Base-by-base conservation (phyloP, 2,329 filamentous ascomycete genomes). In the Fusarium brachygibbosum region DNA sequence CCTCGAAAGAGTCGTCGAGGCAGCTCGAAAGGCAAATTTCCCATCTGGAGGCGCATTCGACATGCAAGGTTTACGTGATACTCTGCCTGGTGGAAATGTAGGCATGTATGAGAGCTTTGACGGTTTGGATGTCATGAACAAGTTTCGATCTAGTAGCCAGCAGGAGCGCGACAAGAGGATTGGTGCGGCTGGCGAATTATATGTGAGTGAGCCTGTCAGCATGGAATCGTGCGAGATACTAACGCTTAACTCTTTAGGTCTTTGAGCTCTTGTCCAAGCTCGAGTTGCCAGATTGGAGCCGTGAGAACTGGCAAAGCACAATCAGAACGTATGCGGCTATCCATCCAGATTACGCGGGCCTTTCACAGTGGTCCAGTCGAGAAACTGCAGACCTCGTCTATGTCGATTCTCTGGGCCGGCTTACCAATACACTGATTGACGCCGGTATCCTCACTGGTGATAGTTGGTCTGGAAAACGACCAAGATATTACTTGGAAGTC, bases 401-500 rank as follows among this genome's bases (percentile, higher is more conserved):
- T 14, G 0, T 11, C 14, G 64, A 74, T 49, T 23, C 28, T 3
- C 11, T 44, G 8, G 71, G 71, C 2, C 23, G 35, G 1, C 46
- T 74, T 11, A 73, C 71, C 3, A 3, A 32, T 13, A 49, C 25
- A 0, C 44, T 74, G 13, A 61, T 70, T 17, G 63, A 45, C 6
- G 49, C 55, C 19, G 61, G 60, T 3, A 51, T 68, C 9, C 59
- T 74, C 2, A 32, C 11, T 16, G 8, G 25, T 31, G 58, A 58
- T 6, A 63, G 58, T n/a, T 73, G 72, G 70, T n/a, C 63, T 41
- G 32, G 17, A 6, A 61, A 49, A 17, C 51, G 40, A 8, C 82
- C 78, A 3, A 74, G 75, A 19, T 86, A 84, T 66, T 83, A 78
- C 32, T 79, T 87, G 6, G 84, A 87, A 60, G 84, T 86, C 25